Percentiles rank a stretch among this genome's conserved stretches.
phyloP scores from a whole-genome alignment of 2,329 filamentous ascomycete species.

The Zymoseptoria ardabiliae region DNA sequence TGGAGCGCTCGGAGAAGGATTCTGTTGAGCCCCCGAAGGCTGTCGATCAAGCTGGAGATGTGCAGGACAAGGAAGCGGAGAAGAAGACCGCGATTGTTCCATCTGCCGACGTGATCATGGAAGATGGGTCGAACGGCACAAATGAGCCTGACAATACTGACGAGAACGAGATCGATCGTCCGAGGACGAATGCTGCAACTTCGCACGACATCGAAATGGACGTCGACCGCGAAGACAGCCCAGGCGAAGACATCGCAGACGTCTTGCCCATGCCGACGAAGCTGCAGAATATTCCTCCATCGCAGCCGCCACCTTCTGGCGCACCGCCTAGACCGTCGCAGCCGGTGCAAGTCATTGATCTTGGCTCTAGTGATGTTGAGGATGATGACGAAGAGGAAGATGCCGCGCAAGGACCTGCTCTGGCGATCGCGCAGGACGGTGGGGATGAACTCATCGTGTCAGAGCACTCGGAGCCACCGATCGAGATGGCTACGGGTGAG shows the following conservation, averaged over 20 bases:
- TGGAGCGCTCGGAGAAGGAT: background rate
- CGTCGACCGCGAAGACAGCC: background rate
- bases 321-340: background rate
- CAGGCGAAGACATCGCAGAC: background rate
- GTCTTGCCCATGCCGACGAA: background rate
- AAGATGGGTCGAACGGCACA: background rate
- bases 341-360: constrained; percentile 17
- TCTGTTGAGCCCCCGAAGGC: background rate
- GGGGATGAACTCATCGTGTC: constrained; percentile 1
- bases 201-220: background rate
- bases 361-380: constrained; percentile 22
- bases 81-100: background rate
- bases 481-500: background rate
- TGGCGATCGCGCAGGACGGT: constrained; percentile 2
- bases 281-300: background rate
- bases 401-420: background rate
- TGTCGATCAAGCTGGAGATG: background rate
- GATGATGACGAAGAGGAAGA: constrained; percentile 11
- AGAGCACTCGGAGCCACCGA: background rate
- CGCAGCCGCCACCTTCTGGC: background rate
- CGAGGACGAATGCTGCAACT: background rate
- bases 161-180: background rate
- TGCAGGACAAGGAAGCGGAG: background rate
- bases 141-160: background rate
- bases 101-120: background rate